A percentile compares a stretch with the other conserved stretches of the same genome.
These are phyloP conservation scores for Galerina marginata DNA, from an alignment of 768 basidiomycete genomes.

Conservation along the genomic window DNA sequence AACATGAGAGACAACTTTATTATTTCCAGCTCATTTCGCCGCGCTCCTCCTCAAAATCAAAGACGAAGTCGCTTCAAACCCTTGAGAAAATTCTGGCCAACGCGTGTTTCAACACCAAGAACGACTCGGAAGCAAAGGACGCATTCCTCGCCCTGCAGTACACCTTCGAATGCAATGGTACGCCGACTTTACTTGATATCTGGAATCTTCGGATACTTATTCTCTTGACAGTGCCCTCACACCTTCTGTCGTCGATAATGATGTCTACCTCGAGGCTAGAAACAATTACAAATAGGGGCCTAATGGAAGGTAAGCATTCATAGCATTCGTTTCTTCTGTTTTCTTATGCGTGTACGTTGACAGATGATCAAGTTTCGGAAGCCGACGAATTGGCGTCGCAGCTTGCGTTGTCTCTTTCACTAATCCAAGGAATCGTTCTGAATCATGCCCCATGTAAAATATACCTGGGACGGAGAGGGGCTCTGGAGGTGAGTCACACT, in stretches of 20 bases:
- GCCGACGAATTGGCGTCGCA: slow-evolving; percentile 53
- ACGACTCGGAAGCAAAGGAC: slow-evolving; percentile 50
- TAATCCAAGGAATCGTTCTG: slow-evolving; percentile 79
- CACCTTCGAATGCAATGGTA: slow-evolving; percentile 85
- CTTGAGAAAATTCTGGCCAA: slow-evolving; percentile 61
- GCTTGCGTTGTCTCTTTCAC: slow-evolving; percentile 61
- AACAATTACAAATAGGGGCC: slow-evolving; percentile 46
- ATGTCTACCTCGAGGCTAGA: slow-evolving; percentile 57
- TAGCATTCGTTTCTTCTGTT: background rate
- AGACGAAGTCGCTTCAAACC: slow-evolving; percentile 57
- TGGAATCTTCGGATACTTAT: background rate
- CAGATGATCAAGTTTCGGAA: slow-evolving; percentile 49
- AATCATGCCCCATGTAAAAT: slow-evolving; percentile 71
- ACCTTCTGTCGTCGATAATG: slow-evolving; percentile 68
- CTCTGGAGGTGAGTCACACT: slow-evolving; percentile 62
- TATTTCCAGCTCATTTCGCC: slow-evolving; percentile 63
- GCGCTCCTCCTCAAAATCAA: slow-evolving; percentile 55
- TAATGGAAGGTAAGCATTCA: slow-evolving; percentile 45
- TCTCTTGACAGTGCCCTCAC: slow-evolving; percentile 60
- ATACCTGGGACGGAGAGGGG: slow-evolving; percentile 69
- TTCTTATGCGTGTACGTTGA: slow-evolving; percentile 3
- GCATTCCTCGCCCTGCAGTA: slow-evolving; percentile 73
- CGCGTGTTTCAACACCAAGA: slow-evolving; percentile 47
- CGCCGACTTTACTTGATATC: slow-evolving; percentile 26
- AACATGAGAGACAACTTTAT: background rate